Evolutionary conservation across 208 protist genomes (phyloP).

Genomic region (Leishmania braziliensis): DNA sequence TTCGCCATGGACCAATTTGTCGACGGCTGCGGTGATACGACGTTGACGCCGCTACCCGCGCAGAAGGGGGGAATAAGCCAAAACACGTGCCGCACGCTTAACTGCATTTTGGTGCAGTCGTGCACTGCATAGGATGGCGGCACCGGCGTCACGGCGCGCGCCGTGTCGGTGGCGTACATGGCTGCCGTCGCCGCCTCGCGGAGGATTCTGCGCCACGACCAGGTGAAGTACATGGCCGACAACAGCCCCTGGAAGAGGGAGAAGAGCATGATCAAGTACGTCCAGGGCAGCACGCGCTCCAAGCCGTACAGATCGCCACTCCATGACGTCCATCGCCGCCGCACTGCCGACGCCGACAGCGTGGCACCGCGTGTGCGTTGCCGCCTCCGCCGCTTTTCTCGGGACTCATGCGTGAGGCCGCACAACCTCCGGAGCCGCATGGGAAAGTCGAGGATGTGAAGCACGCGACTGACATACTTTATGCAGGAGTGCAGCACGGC

Average conservation of each 20-base stretch:
- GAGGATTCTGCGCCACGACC: slow-evolving; percentile 23
- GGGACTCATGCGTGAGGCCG: background rate
- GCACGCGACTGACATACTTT: background rate
- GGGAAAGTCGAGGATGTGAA: slow-evolving; percentile 9
- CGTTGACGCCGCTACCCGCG: background rate
- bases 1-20: slow-evolving; percentile 13
- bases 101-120: slow-evolving; percentile 12
- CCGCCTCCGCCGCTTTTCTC: background rate
- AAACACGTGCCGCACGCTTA: background rate
- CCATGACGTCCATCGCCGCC: background rate
- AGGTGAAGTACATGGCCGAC: slow-evolving; percentile 22
- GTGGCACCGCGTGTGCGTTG: slow-evolving; percentile 1
- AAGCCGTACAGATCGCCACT: background rate
- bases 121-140: background rate
- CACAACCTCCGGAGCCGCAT: slow-evolving; percentile 14
- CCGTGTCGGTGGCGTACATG: slow-evolving; percentile 22
- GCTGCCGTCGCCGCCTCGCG: slow-evolving; percentile 6
- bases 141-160: background rate
- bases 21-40: background rate
- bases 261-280: slow-evolving; percentile 17
- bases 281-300: background rate
- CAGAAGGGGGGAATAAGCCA: slow-evolving; percentile 18
- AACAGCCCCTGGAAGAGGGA: slow-evolving; percentile 6
- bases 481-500: background rate
- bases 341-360: background rate